Evolutionary conservation across 495 filamentous ascomycete species (phyloP).

Genomic region (Aspergillus egyptiacus): DNA sequence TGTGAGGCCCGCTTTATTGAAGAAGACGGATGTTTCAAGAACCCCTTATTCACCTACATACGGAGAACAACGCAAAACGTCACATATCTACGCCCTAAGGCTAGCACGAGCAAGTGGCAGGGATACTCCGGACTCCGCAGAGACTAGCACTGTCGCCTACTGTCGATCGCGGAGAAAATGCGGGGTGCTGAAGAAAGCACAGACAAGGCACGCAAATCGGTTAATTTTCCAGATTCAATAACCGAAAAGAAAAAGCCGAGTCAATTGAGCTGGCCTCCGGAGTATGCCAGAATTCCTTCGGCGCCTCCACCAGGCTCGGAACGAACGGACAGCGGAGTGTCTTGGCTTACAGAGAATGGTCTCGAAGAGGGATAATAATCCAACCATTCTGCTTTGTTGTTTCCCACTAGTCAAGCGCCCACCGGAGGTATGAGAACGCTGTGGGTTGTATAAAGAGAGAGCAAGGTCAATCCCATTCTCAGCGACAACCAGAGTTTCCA

Average conservation of each 20-base stretch:
- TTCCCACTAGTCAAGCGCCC: conserved; percentile 2
- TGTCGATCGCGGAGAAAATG: conserved; percentile 8
- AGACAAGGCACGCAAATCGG: neutral
- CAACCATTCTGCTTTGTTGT: neutral
- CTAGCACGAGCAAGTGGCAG: too few relatives aligned
- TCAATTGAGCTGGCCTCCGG: neutral
- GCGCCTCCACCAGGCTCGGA: neutral
- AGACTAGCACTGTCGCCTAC: neutral
- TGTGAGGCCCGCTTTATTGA: neutral
- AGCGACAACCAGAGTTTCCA: too few relatives aligned
- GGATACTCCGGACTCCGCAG: neutral
- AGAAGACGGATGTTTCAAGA: neutral
- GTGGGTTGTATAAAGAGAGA: neutral
- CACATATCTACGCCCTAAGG: neutral
- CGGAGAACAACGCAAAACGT: neutral
- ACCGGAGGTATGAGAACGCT: too few relatives aligned
- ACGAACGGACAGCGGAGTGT: neutral
- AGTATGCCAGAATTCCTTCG: neutral
- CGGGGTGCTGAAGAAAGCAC: conserved; percentile 3
- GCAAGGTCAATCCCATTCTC: too few relatives aligned
- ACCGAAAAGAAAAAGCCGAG: too few relatives aligned
- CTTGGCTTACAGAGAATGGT: conserved; percentile 1
- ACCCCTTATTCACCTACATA: neutral
- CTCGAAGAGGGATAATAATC: neutral
- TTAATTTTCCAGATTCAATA: neutral